A percentile compares a stretch with the other conserved stretches of the same genome.
These are phyloP conservation scores for Melastoma malabathricum DNA, from an alignment of 345 rosid genomes.

Conservation along the genomic window DNA sequence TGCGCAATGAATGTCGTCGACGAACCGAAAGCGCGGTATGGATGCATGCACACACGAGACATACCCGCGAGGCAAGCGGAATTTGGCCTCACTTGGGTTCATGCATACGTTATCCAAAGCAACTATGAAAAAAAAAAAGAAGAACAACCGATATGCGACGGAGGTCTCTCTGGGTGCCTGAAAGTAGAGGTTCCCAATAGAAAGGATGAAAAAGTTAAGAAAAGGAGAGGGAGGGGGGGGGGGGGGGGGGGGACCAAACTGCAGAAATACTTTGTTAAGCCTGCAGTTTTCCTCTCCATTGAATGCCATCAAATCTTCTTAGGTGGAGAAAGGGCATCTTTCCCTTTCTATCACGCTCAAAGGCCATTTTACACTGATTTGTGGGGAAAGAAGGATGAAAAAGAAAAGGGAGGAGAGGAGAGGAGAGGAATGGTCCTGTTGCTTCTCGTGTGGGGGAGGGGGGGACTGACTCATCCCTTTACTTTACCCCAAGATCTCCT, in stretches of 20 bases:
- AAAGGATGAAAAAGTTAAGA: slow-evolving; percentile 1
- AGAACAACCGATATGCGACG: no score
- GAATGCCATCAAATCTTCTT: not conserved
- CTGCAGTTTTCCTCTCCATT: not conserved
- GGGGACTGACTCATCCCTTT: slow-evolving; percentile 34
- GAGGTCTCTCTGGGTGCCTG: no score
- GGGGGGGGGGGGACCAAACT: slow-evolving; percentile 12
- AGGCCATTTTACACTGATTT: not conserved
- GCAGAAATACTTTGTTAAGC: not conserved
- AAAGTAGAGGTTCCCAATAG: no score
- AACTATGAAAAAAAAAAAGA: no score
- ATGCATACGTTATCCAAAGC: no score
- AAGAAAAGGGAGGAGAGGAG: slow-evolving; percentile 2
- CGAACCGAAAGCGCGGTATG: no score
- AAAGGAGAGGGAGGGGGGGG: not conserved
- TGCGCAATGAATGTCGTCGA: no score
- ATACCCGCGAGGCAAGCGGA: no score
- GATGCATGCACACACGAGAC: no score
- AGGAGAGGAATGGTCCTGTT: slow-evolving; percentile 13
- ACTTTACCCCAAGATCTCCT: slow-evolving; percentile 33
- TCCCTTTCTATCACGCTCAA: no score
- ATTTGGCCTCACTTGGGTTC: no score
- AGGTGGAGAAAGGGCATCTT: no score
- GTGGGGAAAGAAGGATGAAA: not conserved
- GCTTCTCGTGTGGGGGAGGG: slow-evolving; percentile 18